Evolutionary conservation across 305 asterid species (phyloP).

Genomic region (Solanum chacoense): DNA sequence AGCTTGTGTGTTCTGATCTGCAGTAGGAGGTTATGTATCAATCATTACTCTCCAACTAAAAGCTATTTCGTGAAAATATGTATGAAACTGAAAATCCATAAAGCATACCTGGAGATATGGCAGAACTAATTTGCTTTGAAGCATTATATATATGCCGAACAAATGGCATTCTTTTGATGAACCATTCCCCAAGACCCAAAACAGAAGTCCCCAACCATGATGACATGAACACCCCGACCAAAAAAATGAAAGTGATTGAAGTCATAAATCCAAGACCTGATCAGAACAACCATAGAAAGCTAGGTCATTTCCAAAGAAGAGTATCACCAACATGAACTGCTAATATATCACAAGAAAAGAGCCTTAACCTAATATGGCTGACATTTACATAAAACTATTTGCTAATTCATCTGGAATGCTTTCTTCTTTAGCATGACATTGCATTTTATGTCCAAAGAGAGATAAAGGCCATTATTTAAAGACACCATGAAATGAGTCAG

Average conservation of each 20-base stretch:
- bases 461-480: neutral
- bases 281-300: neutral
- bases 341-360: neutral
- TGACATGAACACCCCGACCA: constrained; percentile 91
- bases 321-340: neutral
- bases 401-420: neutral
- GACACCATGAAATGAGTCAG: constrained; percentile 2
- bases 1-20: constrained; percentile 82
- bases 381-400: neutral
- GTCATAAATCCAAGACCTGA: constrained; percentile 80
- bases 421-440: neutral
- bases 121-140: constrained; percentile 83
- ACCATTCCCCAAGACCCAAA: constrained; percentile 81
- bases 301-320: neutral
- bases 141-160: constrained; percentile 87
- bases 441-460: neutral
- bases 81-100: constrained; percentile 1
- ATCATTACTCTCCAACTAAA: neutral
- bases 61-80: neutral
- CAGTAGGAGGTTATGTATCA: constrained; percentile 8
- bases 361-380: neutral
- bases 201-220: constrained; percentile 87
- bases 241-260: constrained; percentile 70
- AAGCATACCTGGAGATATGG: constrained; percentile 76
- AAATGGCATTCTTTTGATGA: constrained; percentile 84